A percentile compares a stretch with the other conserved stretches of the same genome.
Evolutionary conservation across 768 basidiomycete genomes (phyloP).

Genomic region (Leucocoprinus leucothites): DNA sequence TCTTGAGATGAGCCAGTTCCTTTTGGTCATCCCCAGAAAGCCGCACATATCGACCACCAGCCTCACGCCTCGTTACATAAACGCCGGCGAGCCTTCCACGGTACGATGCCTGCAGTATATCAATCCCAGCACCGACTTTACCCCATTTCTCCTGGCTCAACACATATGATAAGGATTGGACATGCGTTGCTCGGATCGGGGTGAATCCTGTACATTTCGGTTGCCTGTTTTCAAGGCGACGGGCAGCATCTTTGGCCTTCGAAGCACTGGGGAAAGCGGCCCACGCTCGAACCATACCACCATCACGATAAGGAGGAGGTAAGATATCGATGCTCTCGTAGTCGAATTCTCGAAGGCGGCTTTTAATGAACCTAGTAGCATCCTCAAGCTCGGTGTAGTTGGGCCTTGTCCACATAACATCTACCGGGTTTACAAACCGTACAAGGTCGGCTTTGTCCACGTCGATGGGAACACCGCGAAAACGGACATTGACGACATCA

Average conservation of each 20-base stretch:
- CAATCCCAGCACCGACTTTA: conserved; percentile 43
- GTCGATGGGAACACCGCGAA: conserved; percentile 49
- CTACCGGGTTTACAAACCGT: conserved; percentile 43
- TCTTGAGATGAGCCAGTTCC: conserved; percentile 53
- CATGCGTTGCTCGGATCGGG: conserved; percentile 47
- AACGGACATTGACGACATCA: conserved; percentile 57
- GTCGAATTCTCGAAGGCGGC: conserved; percentile 20
- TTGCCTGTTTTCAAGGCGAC: conserved; percentile 42
- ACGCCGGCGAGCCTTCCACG: conserved; percentile 26
- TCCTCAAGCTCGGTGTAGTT: conserved; percentile 38
- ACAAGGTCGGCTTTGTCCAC: conserved; percentile 38
- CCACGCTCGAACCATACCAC: conserved; percentile 50
- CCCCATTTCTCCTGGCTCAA: conserved; percentile 36
- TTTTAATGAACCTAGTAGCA: conserved; percentile 32
- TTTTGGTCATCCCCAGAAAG: conserved; percentile 48
- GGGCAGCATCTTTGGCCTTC: conserved; percentile 51
- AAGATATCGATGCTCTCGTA: conserved; percentile 31
- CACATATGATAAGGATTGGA: conserved; percentile 47
- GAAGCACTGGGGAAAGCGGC: conserved; percentile 49
- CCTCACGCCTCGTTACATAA: conserved; percentile 12
- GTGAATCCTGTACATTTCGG: conserved; percentile 45
- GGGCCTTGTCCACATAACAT: conserved; percentile 48
- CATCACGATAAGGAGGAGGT: conserved; percentile 46
- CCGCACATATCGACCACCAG: conserved; percentile 33
- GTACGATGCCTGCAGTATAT: conserved; percentile 36